Evolutionary conservation across 2,329 filamentous ascomycete genomes (phyloP).

Genomic region (Madurella fahalii): DNA sequence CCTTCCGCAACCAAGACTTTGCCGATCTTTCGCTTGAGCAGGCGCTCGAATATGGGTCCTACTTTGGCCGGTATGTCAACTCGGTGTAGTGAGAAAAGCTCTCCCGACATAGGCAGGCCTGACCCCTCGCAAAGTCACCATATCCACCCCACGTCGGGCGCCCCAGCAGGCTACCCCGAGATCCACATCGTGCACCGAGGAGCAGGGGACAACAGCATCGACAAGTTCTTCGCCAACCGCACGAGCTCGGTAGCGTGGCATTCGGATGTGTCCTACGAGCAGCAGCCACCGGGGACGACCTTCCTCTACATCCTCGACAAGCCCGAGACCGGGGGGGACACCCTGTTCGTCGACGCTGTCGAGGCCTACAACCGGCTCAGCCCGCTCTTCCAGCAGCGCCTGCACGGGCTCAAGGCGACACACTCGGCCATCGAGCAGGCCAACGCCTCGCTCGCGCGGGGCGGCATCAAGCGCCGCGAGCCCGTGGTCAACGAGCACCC

Average conservation of each 20-base stretch:
- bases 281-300: slow-evolving; percentile 83
- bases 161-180: slow-evolving; percentile 64
- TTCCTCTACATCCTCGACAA: slow-evolving; percentile 86
- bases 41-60: slow-evolving; percentile 60
- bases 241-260: slow-evolving; percentile 87
- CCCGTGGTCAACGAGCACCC: slow-evolving; percentile 73
- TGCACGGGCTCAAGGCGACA: slow-evolving; percentile 75
- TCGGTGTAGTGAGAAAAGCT: too few relatives aligned
- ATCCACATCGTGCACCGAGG: slow-evolving; percentile 69
- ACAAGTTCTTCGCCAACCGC: slow-evolving; percentile 59
- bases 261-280: slow-evolving; percentile 82
- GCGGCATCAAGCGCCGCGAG: slow-evolving; percentile 69
- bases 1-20: slow-evolving; percentile 67
- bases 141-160: slow-evolving; percentile 68
- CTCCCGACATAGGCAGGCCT: neutral
- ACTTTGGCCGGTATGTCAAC: slow-evolving; percentile 38
- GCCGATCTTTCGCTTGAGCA: slow-evolving; percentile 59
- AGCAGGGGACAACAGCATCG: slow-evolving; percentile 58
- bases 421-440: slow-evolving; percentile 83
- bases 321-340: slow-evolving; percentile 77
- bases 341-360: slow-evolving; percentile 73
- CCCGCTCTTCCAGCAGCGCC: slow-evolving; percentile 70
- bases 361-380: slow-evolving; percentile 79
- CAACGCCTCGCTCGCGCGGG: slow-evolving; percentile 60
- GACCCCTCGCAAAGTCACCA: slow-evolving; percentile 48